Conservation (phyloP, 1,284 basidiomycete species). For the Agroathelia rolfsii region DNA sequence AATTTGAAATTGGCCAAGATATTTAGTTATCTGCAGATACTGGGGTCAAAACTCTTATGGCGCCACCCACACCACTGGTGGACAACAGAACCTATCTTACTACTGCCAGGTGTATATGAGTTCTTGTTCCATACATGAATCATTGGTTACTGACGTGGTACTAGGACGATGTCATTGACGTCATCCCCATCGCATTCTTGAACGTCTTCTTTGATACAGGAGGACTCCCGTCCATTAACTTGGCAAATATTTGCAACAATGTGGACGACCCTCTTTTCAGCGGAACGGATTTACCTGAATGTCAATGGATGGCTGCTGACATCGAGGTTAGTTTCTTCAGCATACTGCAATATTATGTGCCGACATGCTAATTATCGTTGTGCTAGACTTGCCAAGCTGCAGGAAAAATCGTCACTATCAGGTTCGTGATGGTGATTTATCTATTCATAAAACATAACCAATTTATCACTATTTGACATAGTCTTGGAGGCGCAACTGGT, state of each 20-base stretch:
- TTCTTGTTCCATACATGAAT: not conserved
- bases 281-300: conserved; percentile 48
- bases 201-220: conserved; percentile 46
- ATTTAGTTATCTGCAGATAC: conserved; percentile 21
- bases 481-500: conserved; percentile 53
- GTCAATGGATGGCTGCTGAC: conserved; percentile 40
- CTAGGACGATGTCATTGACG: conserved; percentile 40
- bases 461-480: too few relatives aligned
- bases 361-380: too few relatives aligned
- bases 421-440: too few relatives aligned
- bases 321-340: too few relatives aligned
- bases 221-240: conserved; percentile 45
- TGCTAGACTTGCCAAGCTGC: conserved; percentile 50
- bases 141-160: not conserved
- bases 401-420: conserved; percentile 58
- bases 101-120: conserved; percentile 35
- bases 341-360: too few relatives aligned
- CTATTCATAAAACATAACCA: too few relatives aligned
- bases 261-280: conserved; percentile 32
- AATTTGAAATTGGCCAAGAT: not conserved
- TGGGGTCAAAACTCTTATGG: conserved; percentile 51
- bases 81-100: conserved; percentile 36
- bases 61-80: conserved; percentile 36
- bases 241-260: conserved; percentile 48
- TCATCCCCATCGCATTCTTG: conserved; percentile 51